Conservation (phyloP, 148 eudicot genomes). For the Bassia scoparia region DNA sequence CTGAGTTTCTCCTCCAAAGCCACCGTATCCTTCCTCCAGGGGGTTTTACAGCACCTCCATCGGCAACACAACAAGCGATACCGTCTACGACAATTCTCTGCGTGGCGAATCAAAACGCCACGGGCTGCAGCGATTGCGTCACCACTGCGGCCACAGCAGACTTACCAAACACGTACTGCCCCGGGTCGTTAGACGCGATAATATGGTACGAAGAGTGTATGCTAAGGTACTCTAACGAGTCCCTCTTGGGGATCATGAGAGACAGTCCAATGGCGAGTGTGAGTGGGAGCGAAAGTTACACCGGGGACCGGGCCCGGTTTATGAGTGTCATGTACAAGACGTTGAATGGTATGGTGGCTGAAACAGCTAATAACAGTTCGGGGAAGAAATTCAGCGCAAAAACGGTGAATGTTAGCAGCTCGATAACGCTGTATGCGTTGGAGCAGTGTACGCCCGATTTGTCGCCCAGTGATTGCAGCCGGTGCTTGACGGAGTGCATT, state of each 20-base stretch:
- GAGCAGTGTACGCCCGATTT: slow-evolving; percentile 31
- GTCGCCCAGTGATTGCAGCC: slow-evolving; percentile 11
- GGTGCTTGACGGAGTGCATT: slow-evolving; percentile 13
- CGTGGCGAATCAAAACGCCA: too few species aligned
- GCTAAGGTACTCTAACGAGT: slow-evolving; percentile 32
- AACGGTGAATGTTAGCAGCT: background rate
- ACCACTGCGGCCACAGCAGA: slow-evolving; percentile 15
- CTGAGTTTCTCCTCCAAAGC: too few species aligned
- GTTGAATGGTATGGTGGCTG: background rate
- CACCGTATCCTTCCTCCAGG: too few species aligned
- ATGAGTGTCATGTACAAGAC: background rate
- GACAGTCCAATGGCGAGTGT: background rate
- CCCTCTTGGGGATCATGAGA: slow-evolving; percentile 5
- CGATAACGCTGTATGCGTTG: background rate
- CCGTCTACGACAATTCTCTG: too few species aligned
- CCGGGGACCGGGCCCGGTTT: slow-evolving; percentile 15
- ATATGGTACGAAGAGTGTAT: slow-evolving; percentile 35
- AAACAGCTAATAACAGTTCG: slow-evolving; percentile 2
- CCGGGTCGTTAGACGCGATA: slow-evolving; percentile 26
- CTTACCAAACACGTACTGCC: slow-evolving; percentile 21
- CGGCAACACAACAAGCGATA: too few species aligned
- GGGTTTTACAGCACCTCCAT: too few species aligned
- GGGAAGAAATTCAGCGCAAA: slow-evolving; percentile 10
- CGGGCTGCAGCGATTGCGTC: slow-evolving; percentile 17
- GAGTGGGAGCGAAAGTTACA: background rate